A percentile compares a stretch with the other conserved stretches of the same genome.
phyloP scores from a whole-genome alignment of 495 filamentous ascomycete species.

The Tuber umbilicatum region DNA sequence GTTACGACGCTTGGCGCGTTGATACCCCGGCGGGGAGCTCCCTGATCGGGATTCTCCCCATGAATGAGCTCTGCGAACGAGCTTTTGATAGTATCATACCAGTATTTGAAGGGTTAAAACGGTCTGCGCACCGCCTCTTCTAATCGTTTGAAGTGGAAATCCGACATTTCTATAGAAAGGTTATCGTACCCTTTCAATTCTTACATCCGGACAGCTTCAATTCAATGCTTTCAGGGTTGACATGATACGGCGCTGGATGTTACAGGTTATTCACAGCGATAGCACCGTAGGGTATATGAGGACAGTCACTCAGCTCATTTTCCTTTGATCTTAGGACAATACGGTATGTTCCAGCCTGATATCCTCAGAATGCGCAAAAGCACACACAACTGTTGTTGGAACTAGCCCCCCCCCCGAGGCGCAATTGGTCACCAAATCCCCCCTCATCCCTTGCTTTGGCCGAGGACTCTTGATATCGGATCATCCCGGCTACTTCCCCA shows the following conservation, averaged over 20 bases:
- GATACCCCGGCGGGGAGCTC: conserved; percentile 1
- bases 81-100: background rate
- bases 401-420: background rate
- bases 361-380: background rate
- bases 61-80: background rate
- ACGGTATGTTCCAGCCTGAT: background rate
- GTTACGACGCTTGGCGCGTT: conserved; percentile 26
- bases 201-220: background rate
- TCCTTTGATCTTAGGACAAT: background rate
- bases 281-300: background rate
- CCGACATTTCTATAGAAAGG: background rate
- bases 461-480: conserved; percentile 16
- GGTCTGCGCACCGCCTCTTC: conserved; percentile 1
- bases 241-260: background rate
- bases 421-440: background rate
- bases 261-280: background rate
- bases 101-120: background rate
- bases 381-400: background rate
- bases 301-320: background rate
- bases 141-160: background rate
- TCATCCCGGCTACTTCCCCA: conserved; percentile 17
- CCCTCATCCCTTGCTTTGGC: conserved; percentile 1
- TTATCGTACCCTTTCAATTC: background rate
- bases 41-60: background rate
- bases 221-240: background rate